phyloP scores from a whole-genome alignment of 495 filamentous ascomycete species.

The Oleoguttula mirabilis region DNA sequence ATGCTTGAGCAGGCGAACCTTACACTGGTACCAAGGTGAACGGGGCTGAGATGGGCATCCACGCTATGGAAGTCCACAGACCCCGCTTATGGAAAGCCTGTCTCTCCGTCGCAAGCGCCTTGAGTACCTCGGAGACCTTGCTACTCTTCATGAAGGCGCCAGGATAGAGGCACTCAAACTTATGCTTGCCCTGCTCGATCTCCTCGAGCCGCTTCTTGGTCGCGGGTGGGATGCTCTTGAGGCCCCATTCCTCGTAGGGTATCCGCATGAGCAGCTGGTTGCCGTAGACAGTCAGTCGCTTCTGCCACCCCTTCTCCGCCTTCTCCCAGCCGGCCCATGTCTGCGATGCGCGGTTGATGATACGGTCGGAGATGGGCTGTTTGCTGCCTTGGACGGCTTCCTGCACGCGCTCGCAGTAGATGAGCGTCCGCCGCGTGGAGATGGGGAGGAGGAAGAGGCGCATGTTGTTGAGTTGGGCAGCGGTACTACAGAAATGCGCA shows the following conservation, averaged over 20 bases:
- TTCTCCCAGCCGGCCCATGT: conserved; percentile 83
- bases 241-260: conserved; percentile 92
- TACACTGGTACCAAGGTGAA: conserved; percentile 77
- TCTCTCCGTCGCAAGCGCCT: conserved; percentile 60
- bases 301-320: conserved; percentile 61
- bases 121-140: conserved; percentile 36
- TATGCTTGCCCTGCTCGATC: conserved; percentile 51
- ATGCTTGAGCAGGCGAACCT: conserved; percentile 21
- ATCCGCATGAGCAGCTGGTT: conserved; percentile 76
- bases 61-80: conserved; percentile 67
- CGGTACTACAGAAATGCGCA: too few relatives aligned
- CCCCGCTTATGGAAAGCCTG: conserved; percentile 62
- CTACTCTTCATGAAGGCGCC: conserved; percentile 7
- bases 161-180: conserved; percentile 70
- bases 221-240: conserved; percentile 86
- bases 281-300: conserved; percentile 68
- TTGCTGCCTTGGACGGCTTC: conserved; percentile 34
- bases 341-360: conserved; percentile 53
- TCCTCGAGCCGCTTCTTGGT: conserved; percentile 47
- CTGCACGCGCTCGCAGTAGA: conserved; percentile 74
- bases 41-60: conserved; percentile 74
- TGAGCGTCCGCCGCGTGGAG: conserved; percentile 76
- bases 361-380: conserved; percentile 46
- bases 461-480: too few relatives aligned
- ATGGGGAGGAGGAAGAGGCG: conserved; percentile 92